Conservation (phyloP, 768 basidiomycete species). For the Phanerochaete sordida region DNA sequence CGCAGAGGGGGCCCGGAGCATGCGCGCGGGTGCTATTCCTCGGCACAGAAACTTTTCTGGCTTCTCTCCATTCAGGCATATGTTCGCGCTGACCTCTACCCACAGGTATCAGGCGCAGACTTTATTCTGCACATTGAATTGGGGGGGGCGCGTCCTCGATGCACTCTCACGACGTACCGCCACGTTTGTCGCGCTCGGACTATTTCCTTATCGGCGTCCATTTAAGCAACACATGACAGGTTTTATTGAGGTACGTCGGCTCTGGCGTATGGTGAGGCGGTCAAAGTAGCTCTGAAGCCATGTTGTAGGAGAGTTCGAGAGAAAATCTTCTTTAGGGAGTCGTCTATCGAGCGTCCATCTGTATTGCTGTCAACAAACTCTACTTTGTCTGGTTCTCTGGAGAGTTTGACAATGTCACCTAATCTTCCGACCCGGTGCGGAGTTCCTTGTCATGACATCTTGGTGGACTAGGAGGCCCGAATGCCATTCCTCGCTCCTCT, state of each 20-base stretch:
- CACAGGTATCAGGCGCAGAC: constrained; percentile 2
- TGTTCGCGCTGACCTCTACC: background rate
- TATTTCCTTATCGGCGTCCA: background rate
- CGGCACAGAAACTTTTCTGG: background rate
- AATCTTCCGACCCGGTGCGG: background rate
- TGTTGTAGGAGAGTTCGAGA: background rate
- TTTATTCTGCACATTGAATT: background rate
- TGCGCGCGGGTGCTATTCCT: background rate
- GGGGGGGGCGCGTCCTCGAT: background rate
- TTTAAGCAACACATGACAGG: background rate
- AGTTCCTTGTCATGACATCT: background rate
- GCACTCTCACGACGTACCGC: background rate
- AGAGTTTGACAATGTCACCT: background rate
- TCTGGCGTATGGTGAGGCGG: background rate
- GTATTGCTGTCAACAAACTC: background rate
- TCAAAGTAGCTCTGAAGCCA: background rate
- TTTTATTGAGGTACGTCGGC: background rate
- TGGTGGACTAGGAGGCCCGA: too few species aligned
- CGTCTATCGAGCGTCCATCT: background rate
- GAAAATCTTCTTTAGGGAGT: background rate
- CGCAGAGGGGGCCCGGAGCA: background rate
- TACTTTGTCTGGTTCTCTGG: background rate
- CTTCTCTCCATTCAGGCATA: constrained; percentile 1
- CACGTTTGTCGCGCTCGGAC: background rate
- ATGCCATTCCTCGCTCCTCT: background rate